Conservation (phyloP, 495 filamentous ascomycete species). For the Neurospora intermedia region DNA sequence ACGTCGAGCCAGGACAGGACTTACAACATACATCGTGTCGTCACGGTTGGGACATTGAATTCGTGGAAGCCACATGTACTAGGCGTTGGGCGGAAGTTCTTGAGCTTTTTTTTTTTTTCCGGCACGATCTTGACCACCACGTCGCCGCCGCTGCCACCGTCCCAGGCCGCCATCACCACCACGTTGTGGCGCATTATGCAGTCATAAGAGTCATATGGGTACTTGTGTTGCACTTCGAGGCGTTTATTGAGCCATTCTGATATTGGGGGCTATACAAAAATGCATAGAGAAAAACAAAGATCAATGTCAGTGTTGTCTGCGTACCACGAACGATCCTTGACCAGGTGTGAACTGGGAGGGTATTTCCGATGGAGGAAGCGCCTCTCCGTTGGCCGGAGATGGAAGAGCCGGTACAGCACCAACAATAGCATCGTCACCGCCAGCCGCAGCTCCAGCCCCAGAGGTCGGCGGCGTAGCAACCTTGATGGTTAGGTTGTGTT, state of each 20-base stretch:
- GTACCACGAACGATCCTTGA: background rate
- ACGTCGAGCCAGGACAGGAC: constrained; percentile 70
- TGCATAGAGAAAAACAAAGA: constrained; percentile 3
- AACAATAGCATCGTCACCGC: constrained; percentile 9
- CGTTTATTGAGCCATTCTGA: constrained; percentile 68
- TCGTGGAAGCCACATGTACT: constrained; percentile 69
- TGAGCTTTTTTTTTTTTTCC: constrained; percentile 4
- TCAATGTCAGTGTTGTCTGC: background rate
- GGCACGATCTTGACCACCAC: background rate
- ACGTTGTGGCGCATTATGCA: constrained; percentile 76
- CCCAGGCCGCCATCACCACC: constrained; percentile 45
- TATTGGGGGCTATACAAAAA: constrained; percentile 51
- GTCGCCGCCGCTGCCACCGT: constrained; percentile 30
- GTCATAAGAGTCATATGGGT: constrained; percentile 75
- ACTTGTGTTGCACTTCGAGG: constrained; percentile 50
- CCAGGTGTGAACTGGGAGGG: constrained; percentile 3
- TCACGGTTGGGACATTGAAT: constrained; percentile 88
- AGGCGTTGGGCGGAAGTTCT: constrained; percentile 42
- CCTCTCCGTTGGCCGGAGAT: constrained; percentile 42
- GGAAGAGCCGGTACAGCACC: constrained; percentile 58
- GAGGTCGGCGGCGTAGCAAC: constrained; percentile 18
- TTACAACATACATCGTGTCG: constrained; percentile 83
- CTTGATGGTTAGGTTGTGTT: constrained; percentile 19
- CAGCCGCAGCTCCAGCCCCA: background rate
- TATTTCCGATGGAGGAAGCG: constrained; percentile 46